phyloP scores from a whole-genome alignment of 108 stramenopile genomes.

The Cyclostephanos tholiformis region DNA sequence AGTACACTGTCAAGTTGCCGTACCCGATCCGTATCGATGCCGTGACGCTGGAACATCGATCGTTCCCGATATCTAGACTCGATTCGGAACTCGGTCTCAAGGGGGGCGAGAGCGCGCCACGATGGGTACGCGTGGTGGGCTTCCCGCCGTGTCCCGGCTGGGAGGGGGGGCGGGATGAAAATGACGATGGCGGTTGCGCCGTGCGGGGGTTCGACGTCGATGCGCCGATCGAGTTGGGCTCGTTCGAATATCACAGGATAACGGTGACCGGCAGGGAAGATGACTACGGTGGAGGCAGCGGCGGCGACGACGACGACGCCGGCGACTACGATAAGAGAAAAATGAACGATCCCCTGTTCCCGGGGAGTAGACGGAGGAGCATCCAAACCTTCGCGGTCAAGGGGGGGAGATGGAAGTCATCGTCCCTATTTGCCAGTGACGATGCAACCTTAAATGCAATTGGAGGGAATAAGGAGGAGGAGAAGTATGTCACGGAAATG shows the following conservation, averaged over 20 bases:
- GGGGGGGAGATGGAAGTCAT: conserved; percentile 23
- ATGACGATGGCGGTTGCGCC: conserved; percentile 32
- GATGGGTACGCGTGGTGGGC: conserved; percentile 58
- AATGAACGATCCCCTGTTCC: conserved; percentile 41
- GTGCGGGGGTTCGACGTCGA: conserved; percentile 60
- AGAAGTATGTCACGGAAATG: not conserved
- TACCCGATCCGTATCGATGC: conserved; percentile 59
- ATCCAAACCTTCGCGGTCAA: conserved; percentile 44
- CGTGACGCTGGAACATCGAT: conserved; percentile 69
- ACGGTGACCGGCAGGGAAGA: conserved; percentile 30
- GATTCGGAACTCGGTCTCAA: conserved; percentile 6
- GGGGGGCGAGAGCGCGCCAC: conserved; percentile 62
- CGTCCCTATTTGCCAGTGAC: not conserved
- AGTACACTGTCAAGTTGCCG: conserved; percentile 53
- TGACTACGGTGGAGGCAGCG: conserved; percentile 11
- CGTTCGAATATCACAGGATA: conserved; percentile 55
- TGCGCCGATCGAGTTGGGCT: conserved; percentile 55
- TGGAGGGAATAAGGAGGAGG: conserved; percentile 10
- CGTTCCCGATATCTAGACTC: conserved; percentile 32
- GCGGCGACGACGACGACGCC: conserved; percentile 14
- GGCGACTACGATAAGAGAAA: conserved; percentile 18
- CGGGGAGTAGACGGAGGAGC: conserved; percentile 28
- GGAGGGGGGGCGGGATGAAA: conserved; percentile 11
- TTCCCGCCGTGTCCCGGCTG: conserved; percentile 62
- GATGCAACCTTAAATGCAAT: conserved; percentile 5